Percentiles rank a stretch among this genome's conserved stretches.
These are phyloP conservation scores for Neonectria coccinea DNA, from an alignment of 2,329 filamentous ascomycete genomes.

Conservation along the genomic window DNA sequence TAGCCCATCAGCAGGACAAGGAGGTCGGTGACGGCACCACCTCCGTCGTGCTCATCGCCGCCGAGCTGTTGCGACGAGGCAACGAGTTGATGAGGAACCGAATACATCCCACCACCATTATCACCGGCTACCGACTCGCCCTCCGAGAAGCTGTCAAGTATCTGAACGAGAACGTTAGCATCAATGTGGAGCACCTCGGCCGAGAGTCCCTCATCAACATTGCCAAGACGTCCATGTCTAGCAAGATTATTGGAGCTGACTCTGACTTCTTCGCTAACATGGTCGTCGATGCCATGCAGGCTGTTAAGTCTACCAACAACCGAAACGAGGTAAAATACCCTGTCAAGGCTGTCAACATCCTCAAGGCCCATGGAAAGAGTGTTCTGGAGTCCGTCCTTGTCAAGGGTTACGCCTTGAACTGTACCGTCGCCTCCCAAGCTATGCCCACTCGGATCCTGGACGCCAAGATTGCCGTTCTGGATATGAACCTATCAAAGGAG, in stretches of 20 bases:
- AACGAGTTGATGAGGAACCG: constrained; percentile 99
- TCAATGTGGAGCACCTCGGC: constrained; percentile 91
- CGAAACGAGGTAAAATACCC: constrained; percentile 94
- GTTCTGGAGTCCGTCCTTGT: constrained; percentile 88
- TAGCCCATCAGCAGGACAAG: constrained; percentile 98
- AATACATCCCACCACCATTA: constrained; percentile 99
- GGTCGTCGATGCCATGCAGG: constrained; percentile 93
- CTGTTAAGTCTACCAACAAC: constrained; percentile 93
- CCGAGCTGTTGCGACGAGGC: constrained; percentile 90
- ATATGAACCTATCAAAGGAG: constrained; percentile 99
- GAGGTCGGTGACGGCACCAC: constrained; percentile 99
- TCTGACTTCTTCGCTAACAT: constrained; percentile 98
- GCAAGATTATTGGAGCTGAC: constrained; percentile 97
- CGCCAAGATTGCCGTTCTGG: constrained; percentile 95
- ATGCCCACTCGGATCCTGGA: constrained; percentile 94
- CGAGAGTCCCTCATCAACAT: constrained; percentile 93
- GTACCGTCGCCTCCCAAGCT: constrained; percentile 96
- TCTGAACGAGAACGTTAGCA: constrained; percentile 98
- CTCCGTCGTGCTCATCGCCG: constrained; percentile 95
- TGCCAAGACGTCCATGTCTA: constrained; percentile 99
- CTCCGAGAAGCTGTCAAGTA: constrained; percentile 97
- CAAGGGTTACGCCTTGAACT: constrained; percentile 98
- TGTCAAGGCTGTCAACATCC: constrained; percentile 98
- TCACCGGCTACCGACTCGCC: constrained; percentile 96
- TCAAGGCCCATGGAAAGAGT: constrained; percentile 98